Evolutionary conservation across 2,329 filamentous ascomycete genomes (phyloP), one percentile per base, ranked within the genome.

Genomic region (Fusarium setosum): DNA sequence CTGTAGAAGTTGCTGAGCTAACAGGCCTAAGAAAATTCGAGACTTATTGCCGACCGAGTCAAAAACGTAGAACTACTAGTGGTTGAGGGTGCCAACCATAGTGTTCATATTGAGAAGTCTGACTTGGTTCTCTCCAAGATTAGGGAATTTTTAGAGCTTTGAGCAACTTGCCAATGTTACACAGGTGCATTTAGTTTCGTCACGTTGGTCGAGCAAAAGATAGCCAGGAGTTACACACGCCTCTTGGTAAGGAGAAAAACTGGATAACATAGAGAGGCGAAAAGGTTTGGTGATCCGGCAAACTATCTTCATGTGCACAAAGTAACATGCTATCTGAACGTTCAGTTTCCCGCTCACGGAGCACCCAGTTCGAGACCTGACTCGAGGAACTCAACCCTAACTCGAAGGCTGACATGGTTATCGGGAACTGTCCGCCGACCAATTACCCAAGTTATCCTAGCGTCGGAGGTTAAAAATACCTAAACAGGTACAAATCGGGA

Each of bases 11-110:
- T 6, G 9, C 10, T 13, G 6, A 13, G 17, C 31, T 45, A 32
- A 59, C 37, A 21, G 6, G 13, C 8, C 2, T 10, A 12, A 67
- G 65, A 65, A 11, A 65, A 67, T 11, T 67, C 65, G 3, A 55
- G 18, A 11, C 11, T 63, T 2, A 65, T 67, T 21, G 31, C 56
- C 6, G 53, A 60, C 11, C 42, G 50, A 1, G 31, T 65, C 17
- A 55, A 58, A 4, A 17, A 58, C 23, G 56, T 56, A 1, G 63
- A 60, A 17, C 35, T 67, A 3, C 53, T 67, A 15, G 48, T 58
- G 7, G 65, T 67, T 4, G n/a, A 54, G 9, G 62, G 55, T 20
- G 65, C 65, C 4, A 67, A 67, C 11, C 65, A 67, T 13, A 60
- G 62, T 13, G 65, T 67, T 3, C 65, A 67, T 31, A 40, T 37